Evolutionary conservation across 2,329 filamentous ascomycete genomes (phyloP), one percentile per base, ranked within the genome.

Genomic region (Aureobasidium sp.): DNA sequence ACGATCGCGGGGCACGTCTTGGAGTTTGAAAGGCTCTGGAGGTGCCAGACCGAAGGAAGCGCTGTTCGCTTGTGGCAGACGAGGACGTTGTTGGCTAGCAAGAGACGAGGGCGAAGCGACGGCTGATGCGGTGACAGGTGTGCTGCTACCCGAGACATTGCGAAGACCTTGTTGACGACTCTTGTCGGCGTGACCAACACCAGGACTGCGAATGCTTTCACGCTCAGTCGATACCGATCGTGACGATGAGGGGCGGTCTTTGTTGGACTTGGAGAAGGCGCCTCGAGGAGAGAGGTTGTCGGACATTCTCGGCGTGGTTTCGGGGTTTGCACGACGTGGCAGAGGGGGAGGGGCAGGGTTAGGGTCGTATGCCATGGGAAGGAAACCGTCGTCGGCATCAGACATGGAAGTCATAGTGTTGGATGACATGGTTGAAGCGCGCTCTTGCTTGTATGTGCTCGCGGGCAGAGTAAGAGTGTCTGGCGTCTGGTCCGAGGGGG

Each of bases 381-480:
- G 74, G 63, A 79, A 76, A 67, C 80, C 70, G 66, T 89, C 85
- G 31, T 76, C 77, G 49, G 82, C 82, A 44, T 82, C 82, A 60
- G 85, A 84, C 5, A 78, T 77, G 64, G 82, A 78, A 12, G 48
- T 57, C 53, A 57, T 57, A n/a, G 55, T 59, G 31, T 59, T 59
- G 7, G 64, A 64, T 62, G 88, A 82, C 65, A 89, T 79, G 62
- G 86, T 78, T 2, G 90, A 93, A 69, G 88, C 88, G 63, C 88
- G 84, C 68, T 90, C 89, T 69, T 87, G 89, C 67, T 88, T 85
- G 74, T 96, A 96, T 8, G 83, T 89, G 52, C 85, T 87, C 1
- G 88, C 83, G 3, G 91, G 89, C 20, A 95, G 78, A 3, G 86
- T 86, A 29, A 90, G 79, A 36, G 84, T 86, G 64, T 87, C 84